These are phyloP conservation scores for Odonthalia washingtoniensis DNA, from an alignment of 31 red algal genomes.

Conservation along the genomic window DNA sequence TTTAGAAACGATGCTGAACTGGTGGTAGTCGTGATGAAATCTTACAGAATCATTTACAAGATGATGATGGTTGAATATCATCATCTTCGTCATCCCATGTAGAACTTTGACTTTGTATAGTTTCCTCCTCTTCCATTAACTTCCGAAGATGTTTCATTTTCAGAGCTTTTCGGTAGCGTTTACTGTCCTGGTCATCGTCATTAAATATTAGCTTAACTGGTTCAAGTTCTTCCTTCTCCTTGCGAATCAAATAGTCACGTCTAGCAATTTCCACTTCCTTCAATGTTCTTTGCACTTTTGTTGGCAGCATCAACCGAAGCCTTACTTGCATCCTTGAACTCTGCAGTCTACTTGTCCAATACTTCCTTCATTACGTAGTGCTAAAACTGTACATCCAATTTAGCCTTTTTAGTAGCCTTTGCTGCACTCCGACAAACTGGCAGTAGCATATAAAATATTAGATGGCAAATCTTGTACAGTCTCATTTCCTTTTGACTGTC, in stretches of 20 bases:
- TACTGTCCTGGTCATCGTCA: constrained; percentile 5
- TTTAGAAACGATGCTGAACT: constrained; percentile 34
- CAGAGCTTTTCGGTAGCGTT: constrained; percentile 8
- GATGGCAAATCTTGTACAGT: neutral
- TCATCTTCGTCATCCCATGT: neutral
- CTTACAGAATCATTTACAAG: neutral
- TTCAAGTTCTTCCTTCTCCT: constrained; percentile 29
- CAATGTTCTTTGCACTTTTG: neutral
- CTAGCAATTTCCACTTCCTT: neutral
- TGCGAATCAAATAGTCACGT: constrained; percentile 9
- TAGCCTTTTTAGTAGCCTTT: neutral
- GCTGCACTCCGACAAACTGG: too few relatives aligned
- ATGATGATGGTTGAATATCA: neutral
- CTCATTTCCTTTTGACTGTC: neutral
- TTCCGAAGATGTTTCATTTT: constrained; percentile 36
- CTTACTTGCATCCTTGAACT: neutral
- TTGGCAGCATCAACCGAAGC: constrained; percentile 27
- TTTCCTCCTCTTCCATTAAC: constrained; percentile 19
- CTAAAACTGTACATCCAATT: neutral
- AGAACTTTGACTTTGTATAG: neutral
- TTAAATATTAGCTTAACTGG: constrained; percentile 4
- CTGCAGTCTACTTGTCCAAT: neutral
- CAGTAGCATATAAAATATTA: neutral
- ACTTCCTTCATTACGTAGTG: neutral
- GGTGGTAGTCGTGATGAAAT: neutral